Evolutionary conservation across 1,139 yeast species (phyloP).

Genomic region (Komagataea norvegica): DNA sequence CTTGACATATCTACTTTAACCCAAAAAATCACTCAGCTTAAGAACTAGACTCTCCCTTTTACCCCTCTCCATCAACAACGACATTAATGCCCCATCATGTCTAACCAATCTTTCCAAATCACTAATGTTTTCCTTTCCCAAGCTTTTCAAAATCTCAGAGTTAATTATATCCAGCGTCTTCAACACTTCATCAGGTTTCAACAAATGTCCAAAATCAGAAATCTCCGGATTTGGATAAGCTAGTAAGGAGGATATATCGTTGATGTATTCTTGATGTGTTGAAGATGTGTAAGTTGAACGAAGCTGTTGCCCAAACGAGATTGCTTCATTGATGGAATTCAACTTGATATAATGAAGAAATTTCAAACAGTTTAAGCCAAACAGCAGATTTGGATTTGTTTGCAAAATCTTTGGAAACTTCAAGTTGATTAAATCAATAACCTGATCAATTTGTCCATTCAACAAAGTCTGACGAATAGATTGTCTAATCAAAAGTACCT

Average conservation of each 20-base stretch:
- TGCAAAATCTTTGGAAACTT: slow-evolving; percentile 45
- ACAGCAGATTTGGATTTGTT: slow-evolving; percentile 40
- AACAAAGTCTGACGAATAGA: slow-evolving; percentile 42
- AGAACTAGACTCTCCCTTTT: slow-evolving; percentile 2
- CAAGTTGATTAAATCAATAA: slow-evolving; percentile 38
- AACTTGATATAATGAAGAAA: slow-evolving; percentile 41
- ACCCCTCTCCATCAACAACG: background rate
- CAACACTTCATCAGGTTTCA: slow-evolving; percentile 33
- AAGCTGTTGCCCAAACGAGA: slow-evolving; percentile 45
- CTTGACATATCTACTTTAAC: background rate
- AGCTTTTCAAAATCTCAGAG: slow-evolving; percentile 35
- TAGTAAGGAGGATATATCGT: slow-evolving; percentile 44
- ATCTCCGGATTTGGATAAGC: slow-evolving; percentile 46
- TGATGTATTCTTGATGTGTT: slow-evolving; percentile 32
- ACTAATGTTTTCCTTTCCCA: slow-evolving; percentile 23
- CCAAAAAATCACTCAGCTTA: slow-evolving; percentile 4
- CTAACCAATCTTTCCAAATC: slow-evolving; percentile 6
- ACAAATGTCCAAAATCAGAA: slow-evolving; percentile 35
- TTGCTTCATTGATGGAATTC: slow-evolving; percentile 33
- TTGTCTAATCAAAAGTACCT: slow-evolving; percentile 46
- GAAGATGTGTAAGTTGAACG: slow-evolving; percentile 34
- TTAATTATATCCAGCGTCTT: slow-evolving; percentile 41
- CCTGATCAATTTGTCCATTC: slow-evolving; percentile 45
- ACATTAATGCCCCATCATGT: slow-evolving; percentile 3
- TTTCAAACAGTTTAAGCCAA: slow-evolving; percentile 49